Percentiles rank a stretch among this genome's conserved stretches.
Conservation (phyloP, 495 filamentous ascomycete genomes). For the Penicillium manginii region DNA sequence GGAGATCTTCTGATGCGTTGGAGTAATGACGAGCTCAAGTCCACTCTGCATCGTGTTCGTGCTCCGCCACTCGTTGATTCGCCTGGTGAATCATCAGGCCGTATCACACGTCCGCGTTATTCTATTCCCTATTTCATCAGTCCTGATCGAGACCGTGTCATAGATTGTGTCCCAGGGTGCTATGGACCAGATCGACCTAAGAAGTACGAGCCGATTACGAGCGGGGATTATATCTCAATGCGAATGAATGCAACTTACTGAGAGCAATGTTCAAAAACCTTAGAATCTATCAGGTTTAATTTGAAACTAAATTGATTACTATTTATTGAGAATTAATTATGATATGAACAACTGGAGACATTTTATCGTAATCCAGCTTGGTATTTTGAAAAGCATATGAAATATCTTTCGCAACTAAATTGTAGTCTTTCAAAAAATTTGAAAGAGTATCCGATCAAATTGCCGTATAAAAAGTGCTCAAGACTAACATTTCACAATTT, state of each 20-base stretch:
- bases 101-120: constrained; percentile 48
- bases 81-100: constrained; percentile 13
- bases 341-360: too few relatives aligned
- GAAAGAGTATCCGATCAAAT: too few relatives aligned
- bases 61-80: constrained; percentile 31
- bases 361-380: too few relatives aligned
- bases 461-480: too few relatives aligned
- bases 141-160: constrained; percentile 49
- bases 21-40: constrained; percentile 43
- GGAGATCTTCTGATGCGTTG: constrained; percentile 21
- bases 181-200: constrained; percentile 31
- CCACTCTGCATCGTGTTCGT: constrained; percentile 49
- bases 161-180: constrained; percentile 52
- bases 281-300: too few relatives aligned
- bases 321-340: too few relatives aligned
- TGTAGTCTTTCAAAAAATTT: too few relatives aligned
- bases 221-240: constrained; percentile 10
- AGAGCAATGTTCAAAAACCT: neutral
- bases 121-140: constrained; percentile 58
- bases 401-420: too few relatives aligned
- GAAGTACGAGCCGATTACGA: constrained; percentile 32
- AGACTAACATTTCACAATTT: too few relatives aligned
- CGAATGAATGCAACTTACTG: constrained; percentile 12
- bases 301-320: too few relatives aligned
- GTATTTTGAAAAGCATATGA: too few relatives aligned